These are phyloP conservation scores for Candida ortonii DNA, from an alignment of 805 yeast genomes.

Conservation along the genomic window DNA sequence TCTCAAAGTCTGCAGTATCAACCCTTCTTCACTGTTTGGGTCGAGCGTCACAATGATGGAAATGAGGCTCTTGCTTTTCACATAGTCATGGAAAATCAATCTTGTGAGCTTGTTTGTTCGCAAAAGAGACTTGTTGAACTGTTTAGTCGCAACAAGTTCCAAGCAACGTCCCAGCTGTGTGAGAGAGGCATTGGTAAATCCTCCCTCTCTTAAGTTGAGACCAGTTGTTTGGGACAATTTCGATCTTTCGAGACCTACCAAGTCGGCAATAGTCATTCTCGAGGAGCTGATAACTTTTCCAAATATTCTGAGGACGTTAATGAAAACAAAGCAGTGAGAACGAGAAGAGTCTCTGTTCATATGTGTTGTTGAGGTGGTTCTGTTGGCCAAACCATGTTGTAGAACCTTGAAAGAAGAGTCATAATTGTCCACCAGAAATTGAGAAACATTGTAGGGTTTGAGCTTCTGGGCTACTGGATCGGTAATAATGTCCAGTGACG, in stretches of 20 bases:
- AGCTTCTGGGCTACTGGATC: constrained; percentile 43
- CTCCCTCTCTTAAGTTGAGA: constrained; percentile 44
- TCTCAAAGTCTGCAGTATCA: constrained; percentile 31
- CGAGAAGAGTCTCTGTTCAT: constrained; percentile 45
- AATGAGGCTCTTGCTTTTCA: constrained; percentile 31
- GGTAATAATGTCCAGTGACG: constrained; percentile 39
- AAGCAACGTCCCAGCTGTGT: constrained; percentile 51
- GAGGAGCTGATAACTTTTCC: constrained; percentile 29
- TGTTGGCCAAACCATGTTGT: constrained; percentile 35
- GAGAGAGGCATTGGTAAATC: constrained; percentile 46
- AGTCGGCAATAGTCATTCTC: constrained; percentile 47
- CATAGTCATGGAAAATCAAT: constrained; percentile 44
- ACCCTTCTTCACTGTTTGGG: constrained; percentile 37
- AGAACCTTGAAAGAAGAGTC: constrained; percentile 38
- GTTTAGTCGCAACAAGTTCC: constrained; percentile 37
- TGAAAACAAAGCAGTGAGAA: constrained; percentile 50
- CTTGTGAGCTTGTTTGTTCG: constrained; percentile 50
- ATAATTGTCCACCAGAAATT: constrained; percentile 35
- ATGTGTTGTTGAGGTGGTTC: constrained; percentile 43
- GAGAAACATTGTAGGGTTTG: constrained; percentile 43
- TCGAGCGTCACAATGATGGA: constrained; percentile 39
- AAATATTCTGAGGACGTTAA: constrained; percentile 33
- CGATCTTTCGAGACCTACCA: constrained; percentile 52
- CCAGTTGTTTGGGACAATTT: constrained; percentile 45
- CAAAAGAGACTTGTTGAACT: constrained; percentile 40